Evolutionary conservation across 306 rosid species (phyloP), one percentile per base, ranked within the genome.

Genomic region (Dryas octopetala): DNA sequence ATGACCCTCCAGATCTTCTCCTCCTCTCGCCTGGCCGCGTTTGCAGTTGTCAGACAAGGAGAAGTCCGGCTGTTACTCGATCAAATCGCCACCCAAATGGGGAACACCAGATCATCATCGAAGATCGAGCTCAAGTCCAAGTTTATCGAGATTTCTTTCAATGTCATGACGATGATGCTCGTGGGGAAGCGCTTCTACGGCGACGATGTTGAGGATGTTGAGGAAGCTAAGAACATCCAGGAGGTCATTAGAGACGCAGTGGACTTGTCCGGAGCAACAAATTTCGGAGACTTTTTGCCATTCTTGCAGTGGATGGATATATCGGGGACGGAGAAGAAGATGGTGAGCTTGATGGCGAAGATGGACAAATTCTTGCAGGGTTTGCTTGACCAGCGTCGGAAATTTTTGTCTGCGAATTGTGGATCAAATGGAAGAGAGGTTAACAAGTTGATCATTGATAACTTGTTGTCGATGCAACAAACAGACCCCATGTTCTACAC

Each of bases 301-400:
- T 5, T 71, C 41, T 3, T 81, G 4, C 40, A 54, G 46, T 79
- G 74, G 78, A 4, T 79, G 23, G 82, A 51, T 38, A 44, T 55
- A 1, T 28, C 45, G 11, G 62, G 70, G 4, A 11, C 64, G 61
- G 88, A 84, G 71, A 77, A 70, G 46, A 26, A 62, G 60, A 43
- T 84, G 70, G 66, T 44, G n/a, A 32, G 38, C 4, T 28, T 76
- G 9, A 77, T 53, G 28, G 43, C 23, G 19, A 61, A 47, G 68
- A 74, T 84, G 77, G 88, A 81, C 40, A 58, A 26, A 23, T 74
- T 80, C 16, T 64, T 84, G 72, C 83, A 70, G 78, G 44, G 16
- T 57, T 60, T 84, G 78, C 68, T 84, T 5, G 80, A 80, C 12
- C 69, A 84, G 45, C 82, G 69, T 17, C 59, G 62, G 41, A 68